Conservation (phyloP, 2,329 filamentous ascomycete genomes). For the Thyridium curvatum region DNA sequence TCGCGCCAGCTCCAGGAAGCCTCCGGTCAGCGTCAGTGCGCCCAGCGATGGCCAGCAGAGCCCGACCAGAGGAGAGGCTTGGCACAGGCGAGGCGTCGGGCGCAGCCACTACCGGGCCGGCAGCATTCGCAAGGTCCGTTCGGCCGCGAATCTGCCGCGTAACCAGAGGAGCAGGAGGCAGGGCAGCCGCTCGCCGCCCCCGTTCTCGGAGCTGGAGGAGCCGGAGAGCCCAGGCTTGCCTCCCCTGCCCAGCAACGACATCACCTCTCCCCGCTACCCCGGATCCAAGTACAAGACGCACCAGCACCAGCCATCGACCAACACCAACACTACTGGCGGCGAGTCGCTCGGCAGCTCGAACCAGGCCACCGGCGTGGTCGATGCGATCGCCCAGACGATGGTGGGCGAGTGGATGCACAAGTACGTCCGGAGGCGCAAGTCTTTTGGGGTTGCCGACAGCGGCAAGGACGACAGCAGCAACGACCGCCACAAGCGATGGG, state of each 20-base stretch:
- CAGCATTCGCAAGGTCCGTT: constrained; percentile 78
- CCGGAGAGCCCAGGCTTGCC: constrained; percentile 67
- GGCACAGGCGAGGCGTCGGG: constrained; percentile 44
- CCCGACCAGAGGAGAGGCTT: constrained; percentile 57
- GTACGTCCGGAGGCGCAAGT: constrained; percentile 80
- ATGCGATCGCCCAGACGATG: constrained; percentile 97
- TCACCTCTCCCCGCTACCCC: constrained; percentile 52
- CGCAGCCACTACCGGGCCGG: constrained; percentile 45
- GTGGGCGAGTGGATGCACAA: constrained; percentile 97
- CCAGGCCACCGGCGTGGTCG: constrained; percentile 76
- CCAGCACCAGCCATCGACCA: constrained; percentile 54
- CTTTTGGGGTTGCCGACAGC: constrained; percentile 72
- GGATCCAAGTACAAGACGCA: constrained; percentile 38
- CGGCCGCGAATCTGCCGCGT: constrained; percentile 65
- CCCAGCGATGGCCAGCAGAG: constrained; percentile 70
- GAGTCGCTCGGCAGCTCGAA: constrained; percentile 50
- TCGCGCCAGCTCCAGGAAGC: constrained; percentile 77
- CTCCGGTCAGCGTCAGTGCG: constrained; percentile 57
- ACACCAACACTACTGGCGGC: constrained; percentile 35
- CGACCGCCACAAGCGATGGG: constrained; percentile 91
- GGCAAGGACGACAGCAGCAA: constrained; percentile 65
- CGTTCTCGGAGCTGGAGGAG: constrained; percentile 59
- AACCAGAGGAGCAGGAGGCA: constrained; percentile 35
- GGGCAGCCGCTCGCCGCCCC: constrained; percentile 55
- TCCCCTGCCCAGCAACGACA: constrained; percentile 66